Percentiles rank a stretch among this genome's conserved stretches.
Conservation (phyloP, 352 stramenopile species). For the Pythium periplocum region DNA sequence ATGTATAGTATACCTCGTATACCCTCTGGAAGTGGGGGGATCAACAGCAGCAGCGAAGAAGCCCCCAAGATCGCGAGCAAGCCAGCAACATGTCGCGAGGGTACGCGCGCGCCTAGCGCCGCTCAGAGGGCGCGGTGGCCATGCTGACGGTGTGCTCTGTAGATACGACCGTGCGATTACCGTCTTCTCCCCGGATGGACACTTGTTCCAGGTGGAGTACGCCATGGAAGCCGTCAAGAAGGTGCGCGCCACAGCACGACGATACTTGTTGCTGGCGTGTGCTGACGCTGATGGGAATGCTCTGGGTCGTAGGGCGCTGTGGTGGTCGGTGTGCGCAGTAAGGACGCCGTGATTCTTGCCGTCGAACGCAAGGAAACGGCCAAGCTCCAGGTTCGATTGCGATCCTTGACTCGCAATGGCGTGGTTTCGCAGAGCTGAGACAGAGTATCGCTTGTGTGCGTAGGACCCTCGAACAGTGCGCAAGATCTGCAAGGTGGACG, state of each 20-base stretch:
- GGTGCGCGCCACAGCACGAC: conserved; percentile 21
- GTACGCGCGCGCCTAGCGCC: neutral
- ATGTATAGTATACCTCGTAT: conserved; percentile 7
- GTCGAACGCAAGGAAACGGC: conserved; percentile 89
- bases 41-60: conserved; percentile 4
- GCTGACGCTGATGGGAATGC: neutral
- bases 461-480: conserved; percentile 95
- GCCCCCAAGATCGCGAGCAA: conserved; percentile 1
- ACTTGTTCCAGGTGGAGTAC: conserved; percentile 99
- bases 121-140: too few species aligned
- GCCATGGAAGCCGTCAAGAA: conserved; percentile 99
- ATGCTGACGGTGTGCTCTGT: neutral
- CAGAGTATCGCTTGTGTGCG: conserved; percentile 1
- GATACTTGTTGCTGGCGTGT: conserved; percentile 3
- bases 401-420: neutral
- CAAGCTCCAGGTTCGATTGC: conserved; percentile 76
- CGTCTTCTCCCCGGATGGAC: conserved; percentile 98
- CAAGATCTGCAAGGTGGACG: conserved; percentile 99
- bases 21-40: conserved; percentile 3
- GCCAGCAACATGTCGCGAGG: conserved; percentile 15
- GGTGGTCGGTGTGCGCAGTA: conserved; percentile 95
- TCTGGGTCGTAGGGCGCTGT: conserved; percentile 79
- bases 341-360: conserved; percentile 93
- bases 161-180: conserved; percentile 99
- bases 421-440: neutral